Percentiles rank a stretch among this genome's conserved stretches.
Conservation (phyloP, 305 asterid species). For the Ajuga reptans region DNA sequence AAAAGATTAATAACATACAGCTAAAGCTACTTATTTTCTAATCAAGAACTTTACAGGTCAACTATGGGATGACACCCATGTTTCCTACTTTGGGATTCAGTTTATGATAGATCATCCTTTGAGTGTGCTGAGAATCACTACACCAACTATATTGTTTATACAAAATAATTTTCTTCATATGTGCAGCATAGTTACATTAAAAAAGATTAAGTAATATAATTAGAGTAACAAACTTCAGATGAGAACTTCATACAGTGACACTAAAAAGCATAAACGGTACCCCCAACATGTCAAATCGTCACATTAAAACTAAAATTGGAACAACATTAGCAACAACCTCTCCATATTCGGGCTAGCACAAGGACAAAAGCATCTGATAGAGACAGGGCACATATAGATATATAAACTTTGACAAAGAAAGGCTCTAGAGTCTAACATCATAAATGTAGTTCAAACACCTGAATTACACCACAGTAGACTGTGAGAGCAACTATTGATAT, state of each 20-base stretch:
- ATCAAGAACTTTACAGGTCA: neutral
- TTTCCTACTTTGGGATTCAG: neutral
- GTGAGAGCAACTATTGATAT: neutral
- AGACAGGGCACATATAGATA: neutral
- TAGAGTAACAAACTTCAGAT: neutral
- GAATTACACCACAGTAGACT: neutral
- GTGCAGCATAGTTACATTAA: neutral
- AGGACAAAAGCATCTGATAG: conserved; percentile 14
- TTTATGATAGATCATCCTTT: neutral
- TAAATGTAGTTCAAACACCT: neutral
- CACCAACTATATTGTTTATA: neutral
- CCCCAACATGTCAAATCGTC: neutral
- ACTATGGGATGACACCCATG: neutral
- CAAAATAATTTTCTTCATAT: neutral
- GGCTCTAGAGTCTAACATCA: conserved; percentile 2
- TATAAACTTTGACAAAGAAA: conserved; percentile 9
- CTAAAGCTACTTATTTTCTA: neutral
- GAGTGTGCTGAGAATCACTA: neutral
- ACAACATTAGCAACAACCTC: neutral
- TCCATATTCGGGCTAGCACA: neutral
- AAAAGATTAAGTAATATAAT: neutral
- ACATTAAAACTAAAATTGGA: neutral
- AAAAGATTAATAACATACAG: neutral
- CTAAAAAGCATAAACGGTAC: neutral
- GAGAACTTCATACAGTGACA: neutral